These are phyloP conservation scores for Galium porrigens DNA, from an alignment of 305 asterid species.

Conservation along the genomic window DNA sequence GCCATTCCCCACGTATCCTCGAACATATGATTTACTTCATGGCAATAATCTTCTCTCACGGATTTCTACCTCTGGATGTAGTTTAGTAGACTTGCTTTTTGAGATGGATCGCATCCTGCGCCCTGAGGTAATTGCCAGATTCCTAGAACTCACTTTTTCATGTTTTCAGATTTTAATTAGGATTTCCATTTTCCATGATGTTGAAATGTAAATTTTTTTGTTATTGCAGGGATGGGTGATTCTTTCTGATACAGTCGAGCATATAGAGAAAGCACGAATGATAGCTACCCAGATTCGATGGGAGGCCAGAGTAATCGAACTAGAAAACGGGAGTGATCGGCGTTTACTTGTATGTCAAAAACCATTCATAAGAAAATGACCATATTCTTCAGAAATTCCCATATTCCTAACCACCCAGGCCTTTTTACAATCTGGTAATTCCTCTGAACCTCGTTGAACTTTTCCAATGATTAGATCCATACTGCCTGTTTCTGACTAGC, in stretches of 20 bases:
- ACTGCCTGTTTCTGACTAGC: not conserved
- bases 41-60: conserved; percentile 68
- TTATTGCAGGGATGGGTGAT: conserved; percentile 74
- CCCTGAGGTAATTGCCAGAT: conserved; percentile 64
- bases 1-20: conserved; percentile 94
- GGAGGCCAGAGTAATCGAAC: conserved; percentile 88
- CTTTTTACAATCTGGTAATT: conserved; percentile 27
- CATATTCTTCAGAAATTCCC: conserved; percentile 12
- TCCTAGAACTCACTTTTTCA: not conserved
- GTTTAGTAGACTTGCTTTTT: conserved; percentile 40
- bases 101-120: conserved; percentile 96
- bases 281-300: conserved; percentile 69
- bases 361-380: conserved; percentile 71
- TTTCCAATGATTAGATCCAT: not conserved
- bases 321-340: conserved; percentile 76
- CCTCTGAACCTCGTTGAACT: not conserved
- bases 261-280: conserved; percentile 47
- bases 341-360: conserved; percentile 86
- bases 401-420: conserved; percentile 29
- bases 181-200: not conserved
- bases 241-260: conserved; percentile 54
- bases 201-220: conserved; percentile 8
- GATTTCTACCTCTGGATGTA: conserved; percentile 44
- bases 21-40: conserved; percentile 86
- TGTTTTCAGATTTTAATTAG: not conserved